Base-by-base conservation (phyloP, 2,329 filamentous ascomycete genomes). In the Colletotrichum aenigma region DNA sequence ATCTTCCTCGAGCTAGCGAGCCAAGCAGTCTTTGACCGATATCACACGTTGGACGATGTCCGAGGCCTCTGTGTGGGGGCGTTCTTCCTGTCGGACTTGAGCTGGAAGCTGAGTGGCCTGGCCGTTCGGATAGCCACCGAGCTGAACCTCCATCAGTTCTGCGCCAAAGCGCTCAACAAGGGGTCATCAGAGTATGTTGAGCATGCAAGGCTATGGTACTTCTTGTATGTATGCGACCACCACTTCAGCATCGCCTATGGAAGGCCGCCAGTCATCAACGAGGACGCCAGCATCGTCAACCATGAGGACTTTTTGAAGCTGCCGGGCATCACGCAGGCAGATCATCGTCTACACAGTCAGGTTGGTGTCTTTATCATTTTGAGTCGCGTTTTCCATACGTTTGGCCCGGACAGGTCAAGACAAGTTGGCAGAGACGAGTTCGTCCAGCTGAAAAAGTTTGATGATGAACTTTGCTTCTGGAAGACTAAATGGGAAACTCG, bases 201-300 rank as follows among this genome's bases (percentile, higher is more conserved):
- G 74, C 87, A 88, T 30, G 88, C 91, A 6, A 86, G 91, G 56
- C 83, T 93, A 8, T 93, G 91, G 90, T 93, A 93, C 80, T 80
- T 92, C 38, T 82, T 92, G 1, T 93, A 93, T 78, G 90, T 93
- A 2, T 93, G 91, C 79, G 92, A 93, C 78, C 91, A 93, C 76
- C 92, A 93, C 80, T 90, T 93, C 32, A 92, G 90, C 68, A 93
- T 93, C 66, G 88, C 92, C 1, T 93, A 93, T 68, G 82, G 82
- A 3, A 85, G 91, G 18, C 90, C 91, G 6, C 90, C 91, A 0
- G 89, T 92, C 12, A 91, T 92, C 24, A 87, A 89, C 66, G 91
- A 93, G 76, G 87, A 91, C 75, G 83, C 86, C 18, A 88, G 88
- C 1, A 90, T 93, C 48, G 86, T 87, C n/a, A 88, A 90, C 26